Base-by-base conservation (phyloP, 192 early-diverging fungal genomes). In the Oehlia diaphana region DNA sequence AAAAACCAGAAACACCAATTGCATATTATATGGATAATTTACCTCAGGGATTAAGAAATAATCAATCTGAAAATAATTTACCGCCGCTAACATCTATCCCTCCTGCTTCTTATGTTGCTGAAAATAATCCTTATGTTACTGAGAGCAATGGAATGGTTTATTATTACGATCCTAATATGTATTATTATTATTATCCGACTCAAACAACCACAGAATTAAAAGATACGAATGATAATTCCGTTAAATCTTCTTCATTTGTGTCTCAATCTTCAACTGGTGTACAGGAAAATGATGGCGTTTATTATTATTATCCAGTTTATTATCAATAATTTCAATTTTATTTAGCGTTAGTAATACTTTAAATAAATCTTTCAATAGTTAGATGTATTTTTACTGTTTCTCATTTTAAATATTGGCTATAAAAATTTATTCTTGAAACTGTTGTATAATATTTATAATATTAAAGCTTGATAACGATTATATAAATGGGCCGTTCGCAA, bases 161-260 rank as follows among this genome's bases (percentile, higher is more conserved):
- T 78, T 78, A 78, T 69, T 78, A 78, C 31, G 76, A 78, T 66
- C 76, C 76, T 53, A 66, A 78, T 58, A 53, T 78, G 12, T 78
- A 78, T 67, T 42, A 63, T 44, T 31, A 47, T 69, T 78, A 76
- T 61, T 74, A 74, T 74, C 33, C 26, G 3, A 21, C 53, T 67
- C 33, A 31, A 4, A 12, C 65, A 4, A 16, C 65, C 1, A 2
- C 33, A 23, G 65, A 67, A 35, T 33, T n/a, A 5, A 67, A 67
- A 33, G 28, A 67, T 44, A 39, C 31, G 9, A 70, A 70, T 37
- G 68, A 70, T 44, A 70, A 70, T n/a, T 33, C 68, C 10, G 31
- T 31, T 31, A 66, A 66, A 31, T 16, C 64, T 37, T 21, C 68
- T 42, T 70, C 64, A 28, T 33, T 44, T 70, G 21, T 47, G 44